phyloP scores from a whole-genome alignment of 345 rosid species.

The Ceriops tagal region DNA sequence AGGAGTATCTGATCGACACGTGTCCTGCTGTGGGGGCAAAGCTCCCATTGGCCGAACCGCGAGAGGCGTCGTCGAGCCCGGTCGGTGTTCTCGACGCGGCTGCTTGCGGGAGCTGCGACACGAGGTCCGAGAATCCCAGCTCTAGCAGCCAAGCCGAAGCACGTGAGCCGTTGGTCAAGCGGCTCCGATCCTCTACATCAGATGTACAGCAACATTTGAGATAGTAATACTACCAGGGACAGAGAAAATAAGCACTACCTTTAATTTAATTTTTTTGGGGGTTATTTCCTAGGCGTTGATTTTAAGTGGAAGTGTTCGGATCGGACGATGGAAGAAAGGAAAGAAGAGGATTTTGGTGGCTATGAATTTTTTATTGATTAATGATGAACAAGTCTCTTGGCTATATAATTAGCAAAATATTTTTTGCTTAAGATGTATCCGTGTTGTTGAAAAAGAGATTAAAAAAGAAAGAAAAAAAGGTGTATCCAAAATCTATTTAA shows the following conservation, averaged over 20 bases:
- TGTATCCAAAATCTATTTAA: too few relatives aligned
- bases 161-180: slow-evolving; percentile 30
- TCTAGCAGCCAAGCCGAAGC: slow-evolving; percentile 27
- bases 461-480: too few relatives aligned
- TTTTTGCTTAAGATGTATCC: too few relatives aligned
- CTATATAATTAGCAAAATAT: slow-evolving; percentile 8
- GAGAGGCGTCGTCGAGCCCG: slow-evolving; percentile 40
- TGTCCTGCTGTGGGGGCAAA: slow-evolving; percentile 39
- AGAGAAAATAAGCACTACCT: too few relatives aligned
- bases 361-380: not conserved
- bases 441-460: too few relatives aligned
- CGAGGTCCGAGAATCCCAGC: slow-evolving; percentile 38
- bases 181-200: slow-evolving; percentile 34
- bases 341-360: slow-evolving; percentile 13
- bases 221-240: slow-evolving; percentile 16
- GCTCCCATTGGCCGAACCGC: slow-evolving; percentile 22
- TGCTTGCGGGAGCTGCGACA: slow-evolving; percentile 52
- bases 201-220: slow-evolving; percentile 47
- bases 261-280: too few relatives aligned
- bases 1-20: slow-evolving; percentile 55
- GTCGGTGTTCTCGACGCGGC: slow-evolving; percentile 65
- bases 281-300: slow-evolving; percentile 13
- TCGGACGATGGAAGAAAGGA: slow-evolving; percentile 9
- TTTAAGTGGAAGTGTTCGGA: slow-evolving; percentile 22
- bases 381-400: not conserved